phyloP scores from a whole-genome alignment of 164 flowering plant species.

The Houttuynia cordata region DNA sequence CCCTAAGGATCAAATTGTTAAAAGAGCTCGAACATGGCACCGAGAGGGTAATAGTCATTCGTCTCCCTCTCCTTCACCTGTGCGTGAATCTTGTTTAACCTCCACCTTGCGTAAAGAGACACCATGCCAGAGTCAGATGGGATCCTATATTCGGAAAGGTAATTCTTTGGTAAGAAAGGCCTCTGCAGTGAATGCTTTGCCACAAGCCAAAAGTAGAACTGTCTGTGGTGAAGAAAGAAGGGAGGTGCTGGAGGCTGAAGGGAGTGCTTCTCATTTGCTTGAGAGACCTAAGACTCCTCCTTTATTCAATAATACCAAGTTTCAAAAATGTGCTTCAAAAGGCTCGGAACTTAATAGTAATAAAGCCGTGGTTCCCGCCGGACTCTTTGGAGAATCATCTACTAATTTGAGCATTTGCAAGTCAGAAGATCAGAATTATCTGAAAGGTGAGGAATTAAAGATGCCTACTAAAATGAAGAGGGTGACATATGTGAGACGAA shows the following conservation, averaged over 20 bases:
- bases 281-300: conserved; percentile 2
- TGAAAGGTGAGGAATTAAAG: conserved; percentile 7
- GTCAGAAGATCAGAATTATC: not conserved
- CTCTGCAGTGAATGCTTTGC: conserved; percentile 16
- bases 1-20: not conserved
- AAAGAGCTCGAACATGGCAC: conserved; percentile 65
- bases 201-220: conserved; percentile 5
- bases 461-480: conserved; percentile 16
- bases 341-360: not conserved
- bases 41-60: conserved; percentile 27
- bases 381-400: not conserved
- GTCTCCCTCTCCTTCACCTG: conserved; percentile 15
- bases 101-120: conserved; percentile 19
- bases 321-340: not conserved
- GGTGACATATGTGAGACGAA: conserved; percentile 48
- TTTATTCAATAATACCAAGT: not conserved
- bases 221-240: not conserved
- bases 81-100: conserved; percentile 9
- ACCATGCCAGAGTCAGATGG: conserved; percentile 17
- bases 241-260: not conserved
- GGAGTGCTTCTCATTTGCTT: not conserved
- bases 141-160: conserved; percentile 77
- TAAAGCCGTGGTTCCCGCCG: not conserved
- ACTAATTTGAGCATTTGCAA: not conserved
- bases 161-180: conserved; percentile 72